Base-by-base conservation (phyloP, 2,329 filamentous ascomycete species). In the Aspergillus pseudotamarii region DNA sequence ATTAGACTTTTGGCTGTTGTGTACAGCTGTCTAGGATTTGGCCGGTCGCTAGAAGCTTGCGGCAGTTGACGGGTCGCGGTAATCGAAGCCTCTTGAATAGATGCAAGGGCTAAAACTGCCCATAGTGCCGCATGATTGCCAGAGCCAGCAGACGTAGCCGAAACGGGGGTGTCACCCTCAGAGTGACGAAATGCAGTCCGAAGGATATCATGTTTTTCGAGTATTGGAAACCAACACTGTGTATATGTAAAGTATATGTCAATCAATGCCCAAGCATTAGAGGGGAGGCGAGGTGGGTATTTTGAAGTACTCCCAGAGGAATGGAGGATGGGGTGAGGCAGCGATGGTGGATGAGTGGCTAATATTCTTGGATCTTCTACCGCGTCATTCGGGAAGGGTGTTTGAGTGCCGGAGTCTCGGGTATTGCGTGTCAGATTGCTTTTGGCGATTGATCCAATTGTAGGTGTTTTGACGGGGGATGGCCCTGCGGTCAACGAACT, bases 191-290 rank as follows among this genome's bases (percentile, higher is more conserved):
- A 77, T 16, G 74, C 75, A 36, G 86, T 87, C 30, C 83, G 83
- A 34, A 89, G 79, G 5, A 91, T 79, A 48, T 85, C 83, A 56
- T 89, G 85, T 65, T 88, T 90, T 66, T 92, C 88, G 12, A 90
- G 81, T 30, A 94, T 88, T 0, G 91, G 91, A 30, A 94, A 83
- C 91, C 91, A 94, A 59, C 85, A 88, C 73, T 93, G 89, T 0
- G 89, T 91, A 69, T 91, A 92, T 1, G 89, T 86, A 64, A 92
- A 91, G 73, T 92, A 93, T 5, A 90, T 83, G 67, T 93, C 89
- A 45, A 93, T 78, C 4, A 93, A 81, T 2, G 84, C 81, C 74
- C 75, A 76, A 30, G 73, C 71, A 58, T 78, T 77, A 19, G 71
- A 80, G 82, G 88, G 72, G 83, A 86, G 70, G 86, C 84, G 19